phyloP scores from a whole-genome alignment of 148 eudicot species.

The Mesembryanthemum crystallinum region DNA sequence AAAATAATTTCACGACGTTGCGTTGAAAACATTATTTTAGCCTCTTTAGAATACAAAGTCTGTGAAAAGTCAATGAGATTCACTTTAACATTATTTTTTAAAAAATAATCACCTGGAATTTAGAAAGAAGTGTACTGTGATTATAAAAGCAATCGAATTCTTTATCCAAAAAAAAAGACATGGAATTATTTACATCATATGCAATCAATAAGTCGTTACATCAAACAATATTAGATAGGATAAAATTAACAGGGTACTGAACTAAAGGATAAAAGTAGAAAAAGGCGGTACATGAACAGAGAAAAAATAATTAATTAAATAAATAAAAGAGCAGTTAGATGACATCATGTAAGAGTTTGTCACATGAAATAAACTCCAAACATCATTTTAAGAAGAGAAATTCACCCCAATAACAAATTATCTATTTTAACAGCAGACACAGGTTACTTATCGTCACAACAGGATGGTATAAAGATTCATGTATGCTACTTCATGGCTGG shows the following conservation, averaged over 20 bases:
- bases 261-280: background rate
- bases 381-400: background rate
- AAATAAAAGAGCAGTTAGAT: background rate
- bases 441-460: background rate
- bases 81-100: background rate
- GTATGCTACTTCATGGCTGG: background rate
- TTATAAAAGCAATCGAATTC: no score
- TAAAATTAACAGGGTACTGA: no score
- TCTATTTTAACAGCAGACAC: background rate
- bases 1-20: background rate
- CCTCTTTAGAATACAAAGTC: background rate
- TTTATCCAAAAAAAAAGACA: no score
- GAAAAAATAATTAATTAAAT: no score
- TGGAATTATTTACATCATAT: no score
- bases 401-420: background rate
- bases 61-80: background rate
- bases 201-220: no score
- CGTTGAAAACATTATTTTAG: background rate
- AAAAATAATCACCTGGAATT: no score
- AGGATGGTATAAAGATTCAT: background rate
- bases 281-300: background rate
- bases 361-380: background rate
- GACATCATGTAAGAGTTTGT: background rate
- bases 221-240: no score
- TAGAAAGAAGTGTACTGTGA: no score